Evolutionary conservation across 1,139 yeast species (phyloP).

Genomic region (Zygosaccharomyces pseudobailii): DNA sequence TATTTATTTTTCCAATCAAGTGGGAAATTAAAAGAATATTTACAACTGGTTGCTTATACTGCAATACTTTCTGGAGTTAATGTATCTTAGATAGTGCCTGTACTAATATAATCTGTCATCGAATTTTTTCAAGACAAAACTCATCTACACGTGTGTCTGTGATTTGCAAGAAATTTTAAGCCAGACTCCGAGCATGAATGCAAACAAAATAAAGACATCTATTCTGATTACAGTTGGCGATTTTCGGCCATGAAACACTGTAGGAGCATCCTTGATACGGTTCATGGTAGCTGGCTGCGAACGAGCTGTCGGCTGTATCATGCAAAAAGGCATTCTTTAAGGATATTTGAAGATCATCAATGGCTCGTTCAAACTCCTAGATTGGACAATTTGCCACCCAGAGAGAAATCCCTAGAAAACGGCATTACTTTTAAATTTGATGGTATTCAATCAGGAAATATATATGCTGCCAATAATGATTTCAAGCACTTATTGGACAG

Average conservation of each 20-base stretch:
- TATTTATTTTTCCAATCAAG: conserved; percentile 54
- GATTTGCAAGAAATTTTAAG: background rate
- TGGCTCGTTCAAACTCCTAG: conserved; percentile 19
- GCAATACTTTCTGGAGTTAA: conserved; percentile 37
- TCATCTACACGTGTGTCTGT: background rate
- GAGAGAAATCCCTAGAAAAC: conserved; percentile 9
- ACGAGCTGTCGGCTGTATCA: background rate
- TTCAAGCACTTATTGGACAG: conserved; percentile 16
- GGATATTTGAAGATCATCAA: conserved; percentile 10
- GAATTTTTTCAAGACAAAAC: background rate
- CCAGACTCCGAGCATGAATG: background rate
- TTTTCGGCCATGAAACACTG: background rate
- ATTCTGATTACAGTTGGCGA: too few species aligned
- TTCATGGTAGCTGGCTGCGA: background rate
- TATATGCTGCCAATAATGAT: conserved; percentile 12
- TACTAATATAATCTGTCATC: background rate
- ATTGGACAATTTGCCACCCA: conserved; percentile 17
- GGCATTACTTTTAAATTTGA: conserved; percentile 9
- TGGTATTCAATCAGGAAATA: conserved; percentile 4
- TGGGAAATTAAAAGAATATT: conserved; percentile 60
- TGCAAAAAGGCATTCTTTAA: conserved; percentile 3
- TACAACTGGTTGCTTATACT: conserved; percentile 53
- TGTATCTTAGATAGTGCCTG: conserved; percentile 4
- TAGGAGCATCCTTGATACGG: background rate
- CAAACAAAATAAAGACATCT: too few species aligned